phyloP scores from a whole-genome alignment of 2,329 filamentous ascomycete genomes.

The Botryotinia calthae region DNA sequence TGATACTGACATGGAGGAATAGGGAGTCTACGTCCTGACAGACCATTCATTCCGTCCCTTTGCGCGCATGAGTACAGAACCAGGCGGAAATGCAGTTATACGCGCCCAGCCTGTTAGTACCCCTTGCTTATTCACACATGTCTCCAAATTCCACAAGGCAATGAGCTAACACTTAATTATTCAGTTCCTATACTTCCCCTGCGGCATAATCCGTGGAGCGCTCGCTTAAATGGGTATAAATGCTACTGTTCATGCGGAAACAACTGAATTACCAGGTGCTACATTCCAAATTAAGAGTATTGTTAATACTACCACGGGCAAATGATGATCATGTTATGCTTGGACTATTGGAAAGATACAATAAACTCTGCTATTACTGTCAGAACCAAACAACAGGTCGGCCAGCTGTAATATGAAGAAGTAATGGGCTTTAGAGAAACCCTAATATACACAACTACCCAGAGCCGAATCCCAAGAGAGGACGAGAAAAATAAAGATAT shows the following conservation, averaged over 20 bases:
- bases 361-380: neutral
- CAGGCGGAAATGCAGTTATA: constrained; percentile 67
- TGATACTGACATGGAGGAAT: constrained; percentile 22
- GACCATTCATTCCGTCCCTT: constrained; percentile 91
- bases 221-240: constrained; percentile 87
- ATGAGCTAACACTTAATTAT: constrained; percentile 10
- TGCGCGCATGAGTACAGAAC: constrained; percentile 81
- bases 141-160: neutral
- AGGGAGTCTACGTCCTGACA: constrained; percentile 94
- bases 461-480: neutral
- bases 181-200: constrained; percentile 92
- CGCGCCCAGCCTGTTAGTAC: constrained; percentile 73
- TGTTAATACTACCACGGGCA: constrained; percentile 39
- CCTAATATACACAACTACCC: neutral
- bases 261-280: constrained; percentile 78
- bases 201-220: constrained; percentile 88
- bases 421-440: neutral
- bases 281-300: constrained; percentile 95
- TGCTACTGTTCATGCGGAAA: constrained; percentile 88
- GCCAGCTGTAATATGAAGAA: neutral
- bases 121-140: neutral
- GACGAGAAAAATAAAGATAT: neutral
- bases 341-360: neutral
- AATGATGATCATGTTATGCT: neutral
- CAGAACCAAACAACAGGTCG: neutral